Conservation (phyloP, 179 eudicot genomes). For the Beta lomatogona region DNA sequence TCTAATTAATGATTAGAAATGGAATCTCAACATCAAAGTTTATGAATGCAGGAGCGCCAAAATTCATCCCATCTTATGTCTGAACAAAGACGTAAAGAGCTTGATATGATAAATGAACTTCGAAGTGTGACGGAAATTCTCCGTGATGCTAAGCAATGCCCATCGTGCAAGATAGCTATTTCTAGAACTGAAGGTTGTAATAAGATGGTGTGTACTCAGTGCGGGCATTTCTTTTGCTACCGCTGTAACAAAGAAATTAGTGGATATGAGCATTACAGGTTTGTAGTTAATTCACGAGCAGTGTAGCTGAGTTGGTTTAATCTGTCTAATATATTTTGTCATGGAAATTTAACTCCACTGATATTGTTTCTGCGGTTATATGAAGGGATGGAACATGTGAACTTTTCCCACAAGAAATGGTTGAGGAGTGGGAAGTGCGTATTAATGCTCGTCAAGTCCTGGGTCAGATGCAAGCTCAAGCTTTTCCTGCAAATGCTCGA, state of each 20-base stretch:
- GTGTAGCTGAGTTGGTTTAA: neutral
- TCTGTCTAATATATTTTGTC: neutral
- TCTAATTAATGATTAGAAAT: conserved; percentile 1
- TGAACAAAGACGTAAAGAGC: conserved; percentile 58
- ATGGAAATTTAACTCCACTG: neutral
- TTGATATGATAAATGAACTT: conserved; percentile 77
- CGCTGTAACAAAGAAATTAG: conserved; percentile 67
- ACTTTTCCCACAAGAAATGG: conserved; percentile 62
- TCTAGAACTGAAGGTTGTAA: conserved; percentile 92
- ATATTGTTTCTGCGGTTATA: neutral
- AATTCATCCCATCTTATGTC: conserved; percentile 54
- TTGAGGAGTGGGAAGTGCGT: conserved; percentile 64
- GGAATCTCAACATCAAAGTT: neutral
- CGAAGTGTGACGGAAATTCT: conserved; percentile 72
- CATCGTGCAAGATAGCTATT: conserved; percentile 90
- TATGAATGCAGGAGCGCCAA: conserved; percentile 69
- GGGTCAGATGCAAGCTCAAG: conserved; percentile 54
- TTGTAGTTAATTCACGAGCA: conserved; percentile 19
- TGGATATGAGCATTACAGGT: conserved; percentile 95
- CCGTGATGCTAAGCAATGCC: conserved; percentile 82
- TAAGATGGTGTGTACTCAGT: conserved; percentile 77
- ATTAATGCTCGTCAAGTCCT: conserved; percentile 54
- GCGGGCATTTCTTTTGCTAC: conserved; percentile 82
- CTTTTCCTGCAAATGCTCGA: conserved; percentile 42
- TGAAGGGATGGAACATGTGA: conserved; percentile 45